A percentile compares a stretch with the other conserved stretches of the same genome.
These are phyloP conservation scores for Porphyrellus cyaneotinctus DNA, from an alignment of 768 basidiomycete genomes.

Conservation along the genomic window DNA sequence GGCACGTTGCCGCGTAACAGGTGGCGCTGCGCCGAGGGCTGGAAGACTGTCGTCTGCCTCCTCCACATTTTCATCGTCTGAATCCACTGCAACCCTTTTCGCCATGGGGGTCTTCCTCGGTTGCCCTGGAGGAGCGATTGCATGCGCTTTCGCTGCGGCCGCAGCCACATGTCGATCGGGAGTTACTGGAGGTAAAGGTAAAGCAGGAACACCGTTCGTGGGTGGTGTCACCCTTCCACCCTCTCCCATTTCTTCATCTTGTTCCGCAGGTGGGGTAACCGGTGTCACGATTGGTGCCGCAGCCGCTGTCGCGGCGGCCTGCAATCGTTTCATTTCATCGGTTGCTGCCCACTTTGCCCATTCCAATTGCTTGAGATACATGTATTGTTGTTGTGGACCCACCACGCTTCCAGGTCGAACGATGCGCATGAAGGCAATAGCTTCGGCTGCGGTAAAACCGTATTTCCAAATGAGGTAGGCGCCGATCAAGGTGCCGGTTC, in stretches of 20 bases:
- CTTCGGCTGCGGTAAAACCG: conserved; percentile 92
- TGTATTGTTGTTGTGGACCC: conserved; percentile 89
- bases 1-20: conserved; percentile 30
- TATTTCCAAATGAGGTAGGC: conserved; percentile 99
- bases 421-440: conserved; percentile 97
- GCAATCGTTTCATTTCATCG: conserved; percentile 59
- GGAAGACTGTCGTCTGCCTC: conserved; percentile 63
- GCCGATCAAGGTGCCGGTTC: conserved; percentile 95
- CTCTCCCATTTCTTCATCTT: conserved; percentile 56
- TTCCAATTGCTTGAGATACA: conserved; percentile 91
- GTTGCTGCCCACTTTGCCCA: conserved; percentile 92
- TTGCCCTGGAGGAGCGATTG: conserved; percentile 75
- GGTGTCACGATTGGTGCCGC: conserved; percentile 58
- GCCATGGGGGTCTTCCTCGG: conserved; percentile 83
- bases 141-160: conserved; percentile 65
- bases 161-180: conserved; percentile 72
- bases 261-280: conserved; percentile 77
- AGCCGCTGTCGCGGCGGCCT: conserved; percentile 41
- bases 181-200: conserved; percentile 66
- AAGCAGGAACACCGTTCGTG: conserved; percentile 14
- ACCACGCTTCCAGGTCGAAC: conserved; percentile 92
- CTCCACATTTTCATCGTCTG: conserved; percentile 57
- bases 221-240: conserved; percentile 38
- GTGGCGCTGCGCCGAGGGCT: conserved; percentile 51
- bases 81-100: conserved; percentile 65